phyloP scores from a whole-genome alignment of 306 rosid genomes.

The Abrus pulchellus region DNA sequence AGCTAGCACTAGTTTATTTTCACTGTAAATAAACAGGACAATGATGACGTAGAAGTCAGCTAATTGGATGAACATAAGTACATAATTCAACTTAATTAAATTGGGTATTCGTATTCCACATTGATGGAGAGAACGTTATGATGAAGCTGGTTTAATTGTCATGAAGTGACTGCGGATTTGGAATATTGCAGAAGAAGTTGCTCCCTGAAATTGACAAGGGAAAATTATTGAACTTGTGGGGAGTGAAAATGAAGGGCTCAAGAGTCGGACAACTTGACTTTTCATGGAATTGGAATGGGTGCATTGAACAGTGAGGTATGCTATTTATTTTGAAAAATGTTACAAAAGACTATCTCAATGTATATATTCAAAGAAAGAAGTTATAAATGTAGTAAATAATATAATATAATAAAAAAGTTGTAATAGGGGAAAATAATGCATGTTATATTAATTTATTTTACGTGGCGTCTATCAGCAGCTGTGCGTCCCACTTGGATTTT shows the following conservation, averaged over 20 bases:
- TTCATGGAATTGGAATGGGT: conserved; percentile 17
- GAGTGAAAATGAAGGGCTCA: conserved; percentile 3
- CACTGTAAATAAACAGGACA: too few species aligned
- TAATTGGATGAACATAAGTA: background rate
- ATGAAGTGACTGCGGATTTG: conserved; percentile 34
- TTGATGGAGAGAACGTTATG: background rate
- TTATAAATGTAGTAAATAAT: too few species aligned
- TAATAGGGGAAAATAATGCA: too few species aligned
- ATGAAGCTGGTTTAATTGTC: conserved; percentile 29
- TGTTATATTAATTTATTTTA: background rate
- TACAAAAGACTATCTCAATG: too few species aligned
- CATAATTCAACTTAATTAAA: conserved; percentile 14
- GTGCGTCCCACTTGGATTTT: conserved; percentile 21
- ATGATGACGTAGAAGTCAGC: background rate
- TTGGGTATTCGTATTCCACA: conserved; percentile 23
- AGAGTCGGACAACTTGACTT: conserved; percentile 38
- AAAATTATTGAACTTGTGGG: background rate
- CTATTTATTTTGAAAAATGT: background rate
- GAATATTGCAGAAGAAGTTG: conserved; percentile 30
- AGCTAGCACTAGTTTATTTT: too few species aligned
- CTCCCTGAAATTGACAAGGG: background rate
- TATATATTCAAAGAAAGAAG: too few species aligned
- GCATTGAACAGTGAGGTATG: conserved; percentile 26
- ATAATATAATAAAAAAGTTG: too few species aligned
- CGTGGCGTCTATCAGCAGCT: background rate